Evolutionary conservation across 768 basidiomycete species (phyloP).

Genomic region (Tricholoma matsutake): DNA sequence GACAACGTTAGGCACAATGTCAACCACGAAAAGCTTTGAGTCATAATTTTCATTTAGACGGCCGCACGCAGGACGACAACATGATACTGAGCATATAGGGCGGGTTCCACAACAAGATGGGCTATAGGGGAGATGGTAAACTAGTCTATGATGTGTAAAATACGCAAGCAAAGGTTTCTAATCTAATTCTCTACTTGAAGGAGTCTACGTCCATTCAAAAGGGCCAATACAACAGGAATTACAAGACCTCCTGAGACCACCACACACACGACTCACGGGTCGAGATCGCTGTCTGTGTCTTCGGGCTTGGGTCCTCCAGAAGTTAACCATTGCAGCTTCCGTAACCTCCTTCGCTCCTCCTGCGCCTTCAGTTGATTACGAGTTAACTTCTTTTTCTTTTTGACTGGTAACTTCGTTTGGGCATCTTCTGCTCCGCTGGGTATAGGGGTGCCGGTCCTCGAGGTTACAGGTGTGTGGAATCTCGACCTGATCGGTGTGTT

Average conservation of each 20-base stretch:
- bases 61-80: too few species aligned
- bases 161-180: neutral
- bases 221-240: neutral
- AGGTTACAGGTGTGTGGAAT: slow-evolving; percentile 66
- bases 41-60: too few species aligned
- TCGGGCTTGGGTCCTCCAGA: slow-evolving; percentile 82
- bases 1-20: too few species aligned
- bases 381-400: slow-evolving; percentile 91
- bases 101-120: neutral
- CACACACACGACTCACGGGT: slow-evolving; percentile 7
- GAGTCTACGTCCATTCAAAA: neutral
- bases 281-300: slow-evolving; percentile 68
- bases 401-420: slow-evolving; percentile 36
- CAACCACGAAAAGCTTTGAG: too few species aligned
- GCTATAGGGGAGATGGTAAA: neutral
- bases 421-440: slow-evolving; percentile 73
- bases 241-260: neutral
- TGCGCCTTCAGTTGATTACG: slow-evolving; percentile 86
- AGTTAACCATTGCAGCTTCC: slow-evolving; percentile 81
- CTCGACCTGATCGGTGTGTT: slow-evolving; percentile 74
- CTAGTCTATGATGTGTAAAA: neutral
- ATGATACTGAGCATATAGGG: too few species aligned
- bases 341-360: slow-evolving; percentile 78
- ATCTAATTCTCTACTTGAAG: neutral
- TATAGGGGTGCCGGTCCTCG: slow-evolving; percentile 70